Base-by-base conservation (phyloP, 192 early-diverging fungal genomes). In the Backusella tarrabulga region DNA sequence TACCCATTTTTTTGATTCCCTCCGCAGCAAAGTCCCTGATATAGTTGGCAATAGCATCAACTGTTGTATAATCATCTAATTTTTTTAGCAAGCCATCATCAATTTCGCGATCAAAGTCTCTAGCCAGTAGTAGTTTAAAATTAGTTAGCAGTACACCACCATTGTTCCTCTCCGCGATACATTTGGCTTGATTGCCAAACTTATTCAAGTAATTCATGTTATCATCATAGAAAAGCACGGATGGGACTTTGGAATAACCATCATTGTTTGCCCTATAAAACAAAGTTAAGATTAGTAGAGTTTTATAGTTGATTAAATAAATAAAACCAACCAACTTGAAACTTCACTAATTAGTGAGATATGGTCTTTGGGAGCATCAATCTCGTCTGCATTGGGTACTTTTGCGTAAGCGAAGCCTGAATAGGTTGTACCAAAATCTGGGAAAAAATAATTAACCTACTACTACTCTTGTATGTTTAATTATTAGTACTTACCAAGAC, bases 41-140 rank as follows among this genome's bases (percentile, higher is more conserved):
- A 41, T 88, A 88, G 32, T 88, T 83, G 9, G 84, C 80, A 72
- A 88, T 88, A 42, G 84, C 86, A 14, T 83, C 83, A 12, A 85
- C 80, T 15, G 83, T 23, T 19, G 40, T 40, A 12, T 44, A 29
- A 19, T 71, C 70, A 7, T 23, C 11, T 26, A 60, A 23, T 11
- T 60, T 21, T 23, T 60, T 60, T 2, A 23, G 21, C 17, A 60
- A 19, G 0, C 17, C 54, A 9, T 60, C 21, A 4, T 60, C 54
- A 23, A 60, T 9, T 23, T 7, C 2, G 3, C 8, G 5, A 60
- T 60, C 23, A 12, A 60, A 60, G 0, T 60, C 3, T 26, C 54
- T 60, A 12, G 54, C 6, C 23, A 60, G 21, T 26, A 60, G 11
- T 6, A 60, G 11, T 9, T 60, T 19, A 8, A 44, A 23, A 74